Evolutionary conservation across 768 basidiomycete species (phyloP), one percentile per base, ranked within the genome.

Genomic region (Termitomyces sp.): DNA sequence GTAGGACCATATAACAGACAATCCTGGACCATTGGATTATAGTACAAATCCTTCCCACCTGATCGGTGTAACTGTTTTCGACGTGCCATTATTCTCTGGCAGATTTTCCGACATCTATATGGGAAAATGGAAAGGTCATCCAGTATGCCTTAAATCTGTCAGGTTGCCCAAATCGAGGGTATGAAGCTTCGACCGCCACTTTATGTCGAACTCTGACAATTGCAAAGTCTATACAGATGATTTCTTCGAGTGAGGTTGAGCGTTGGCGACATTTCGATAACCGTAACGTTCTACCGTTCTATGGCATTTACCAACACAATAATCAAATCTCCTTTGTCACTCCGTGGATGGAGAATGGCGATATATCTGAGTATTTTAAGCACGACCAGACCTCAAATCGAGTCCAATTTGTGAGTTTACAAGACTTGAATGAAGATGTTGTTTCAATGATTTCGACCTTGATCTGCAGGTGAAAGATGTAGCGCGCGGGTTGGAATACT

Each of bases 231-330:
- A n/a, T 7, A 41, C 37, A 41, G n/a, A n/a, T n/a, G 27, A 53
- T 53, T n/a, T n/a, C 5, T 27, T n/a, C 27, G 9, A 41, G 6
- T 2, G 52, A 41, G 41, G 52, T 41, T 11, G 20, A 41, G 27
- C 52, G 24, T n/a, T 41, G 24, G 52, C 27, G 11, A 34, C 57
- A 53, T 27, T 24, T 58, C 16, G 2, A 16, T 36, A 51, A 58
- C 36, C 51, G 36, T 15, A 58, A 58, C 18, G 44, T 58, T 7
- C 51, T 58, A n/a, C 51, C 44, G 18, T 58, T 58, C 41, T 47
- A 52, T 22, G 57, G 57, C 13, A 34, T 58, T 20, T 53, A 16
- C 31, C 22, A 37, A 5, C 9, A 27, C 34, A 20, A 41, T n/a
- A 15, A 31, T 3, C 41, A 53, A 18, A 13, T 58, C 1, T 52